Base-by-base conservation (phyloP, 2,329 filamentous ascomycete genomes). In the Colletotrichum sp. region DNA sequence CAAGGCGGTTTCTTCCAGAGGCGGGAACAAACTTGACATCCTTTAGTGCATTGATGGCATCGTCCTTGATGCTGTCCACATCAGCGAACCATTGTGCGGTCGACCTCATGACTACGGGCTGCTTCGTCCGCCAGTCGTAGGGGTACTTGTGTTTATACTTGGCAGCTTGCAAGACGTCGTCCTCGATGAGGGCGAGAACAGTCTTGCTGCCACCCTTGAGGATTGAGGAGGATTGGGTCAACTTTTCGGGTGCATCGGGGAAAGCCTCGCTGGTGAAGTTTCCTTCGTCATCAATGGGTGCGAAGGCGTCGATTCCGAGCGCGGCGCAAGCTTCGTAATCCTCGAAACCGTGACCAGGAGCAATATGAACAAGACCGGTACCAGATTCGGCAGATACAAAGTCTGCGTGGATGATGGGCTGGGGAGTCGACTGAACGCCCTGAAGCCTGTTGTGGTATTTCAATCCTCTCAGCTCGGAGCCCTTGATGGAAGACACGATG, bases 81-180 rank as follows among this genome's bases (percentile, higher is more conserved):
- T 98, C 95, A 13, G 97, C 96, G 82, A 99, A 99, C 97, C 97
- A 99, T 85, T 99, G 97, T 48, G 96, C 95, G 0, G 97, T 99
- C 5, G 97, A 96, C 78, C 97, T 89, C 39, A 97, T 92, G 75
- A 99, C 95, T 66, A 99, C 93, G 2, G 97, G 97, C 79, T 94
- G 90, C 85, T 98, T 99, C 1, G 96, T 98, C 70, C 97, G 91
- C 97, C 97, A 99, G 85, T 99, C 97, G 79, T 98, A 98, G 0
- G 97, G 97, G 82, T 98, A 98, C 84, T 98, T 98, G 88, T 99
- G 97, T 68, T 89, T 89, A 82, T 96, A 94, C 72, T 88, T 89
- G 79, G 97, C 94, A 6, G 90, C 90, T 52, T 90, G 89, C 55
- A 98, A 86, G 5, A 98, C 90, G 76, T 92, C 87, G 0, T 89